Conservation (phyloP, 1,284 basidiomycete genomes). For the Puccinia horiana region DNA sequence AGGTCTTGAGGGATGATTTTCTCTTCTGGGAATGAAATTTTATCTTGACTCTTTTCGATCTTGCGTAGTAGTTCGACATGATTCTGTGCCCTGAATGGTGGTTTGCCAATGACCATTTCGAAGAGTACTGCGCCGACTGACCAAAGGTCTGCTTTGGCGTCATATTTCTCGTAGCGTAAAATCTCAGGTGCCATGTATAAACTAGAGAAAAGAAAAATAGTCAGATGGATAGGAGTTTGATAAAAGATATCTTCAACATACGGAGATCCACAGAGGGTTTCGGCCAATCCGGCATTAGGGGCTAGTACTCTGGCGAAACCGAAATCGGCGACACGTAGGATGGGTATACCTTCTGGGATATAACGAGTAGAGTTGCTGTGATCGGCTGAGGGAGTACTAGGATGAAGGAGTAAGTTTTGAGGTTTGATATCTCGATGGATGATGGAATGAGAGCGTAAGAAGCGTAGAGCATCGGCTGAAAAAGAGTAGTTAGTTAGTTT, state of each 20-base stretch:
- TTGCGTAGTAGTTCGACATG: slow-evolving; percentile 92
- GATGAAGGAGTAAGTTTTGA: slow-evolving; percentile 64
- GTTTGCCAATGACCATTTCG: slow-evolving; percentile 89
- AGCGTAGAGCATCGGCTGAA: slow-evolving; percentile 85
- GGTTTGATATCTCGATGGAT: slow-evolving; percentile 98
- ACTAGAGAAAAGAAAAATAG: slow-evolving; percentile 59
- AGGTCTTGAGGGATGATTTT: slow-evolving; percentile 73
- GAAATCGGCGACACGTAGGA: slow-evolving; percentile 97
- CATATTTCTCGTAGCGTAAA: slow-evolving; percentile 93
- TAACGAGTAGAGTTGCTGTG: slow-evolving; percentile 79
- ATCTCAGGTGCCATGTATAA: slow-evolving; percentile 99
- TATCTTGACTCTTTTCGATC: slow-evolving; percentile 77
- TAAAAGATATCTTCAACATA: slow-evolving; percentile 61
- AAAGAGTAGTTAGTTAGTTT: slow-evolving; percentile 29
- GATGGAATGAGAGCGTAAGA: slow-evolving; percentile 81
- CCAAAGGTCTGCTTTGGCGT: slow-evolving; percentile 97
- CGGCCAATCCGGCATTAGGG: slow-evolving; percentile 88
- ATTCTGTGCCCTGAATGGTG: slow-evolving; percentile 92
- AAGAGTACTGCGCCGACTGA: slow-evolving; percentile 94
- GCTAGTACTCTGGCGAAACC: slow-evolving; percentile 86
- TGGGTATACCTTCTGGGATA: slow-evolving; percentile 77
- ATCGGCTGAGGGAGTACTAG: neutral
- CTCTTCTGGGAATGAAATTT: slow-evolving; percentile 89
- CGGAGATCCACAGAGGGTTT: slow-evolving; percentile 97
- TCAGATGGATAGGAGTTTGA: slow-evolving; percentile 3